These are phyloP conservation scores for Inga leiocalycina DNA, from an alignment of 306 rosid genomes.

Conservation along the genomic window DNA sequence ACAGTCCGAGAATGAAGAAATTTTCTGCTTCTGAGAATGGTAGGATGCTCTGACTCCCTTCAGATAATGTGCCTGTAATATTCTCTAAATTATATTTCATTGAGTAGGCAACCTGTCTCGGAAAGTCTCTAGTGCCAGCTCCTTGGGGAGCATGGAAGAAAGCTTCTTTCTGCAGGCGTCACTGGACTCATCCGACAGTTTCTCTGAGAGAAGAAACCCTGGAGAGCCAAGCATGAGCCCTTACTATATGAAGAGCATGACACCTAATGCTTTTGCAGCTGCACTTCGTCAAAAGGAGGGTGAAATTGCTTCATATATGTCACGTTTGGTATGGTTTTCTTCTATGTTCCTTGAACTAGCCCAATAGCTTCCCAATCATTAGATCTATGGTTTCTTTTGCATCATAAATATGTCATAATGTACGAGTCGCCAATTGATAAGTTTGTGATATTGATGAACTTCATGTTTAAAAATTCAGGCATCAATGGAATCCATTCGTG, in stretches of 20 bases:
- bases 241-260: constrained; percentile 96
- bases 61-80: constrained; percentile 26
- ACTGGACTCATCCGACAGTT: constrained; percentile 76
- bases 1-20: constrained; percentile 52
- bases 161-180: constrained; percentile 97
- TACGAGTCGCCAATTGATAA: constrained; percentile 22
- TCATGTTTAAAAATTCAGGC: constrained; percentile 53
- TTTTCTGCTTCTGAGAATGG: constrained; percentile 84
- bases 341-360: constrained; percentile 25
- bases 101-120: constrained; percentile 77
- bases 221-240: constrained; percentile 80
- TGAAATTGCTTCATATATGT: constrained; percentile 96
- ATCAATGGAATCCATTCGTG: constrained; percentile 93
- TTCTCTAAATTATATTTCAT: constrained; percentile 35
- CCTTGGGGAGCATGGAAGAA: constrained; percentile 95
- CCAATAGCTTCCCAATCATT: constrained; percentile 17
- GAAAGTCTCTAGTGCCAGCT: constrained; percentile 82
- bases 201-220: constrained; percentile 70
- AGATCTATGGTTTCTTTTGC: constrained; percentile 24
- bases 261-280: constrained; percentile 90
- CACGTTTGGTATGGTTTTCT: constrained; percentile 78
- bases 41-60: constrained; percentile 39
- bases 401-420: constrained; percentile 1
- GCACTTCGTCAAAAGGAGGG: constrained; percentile 99
- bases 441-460: constrained; percentile 10